phyloP scores from a whole-genome alignment of 2,329 filamentous ascomycete genomes.

The Onygenales sp. region DNA sequence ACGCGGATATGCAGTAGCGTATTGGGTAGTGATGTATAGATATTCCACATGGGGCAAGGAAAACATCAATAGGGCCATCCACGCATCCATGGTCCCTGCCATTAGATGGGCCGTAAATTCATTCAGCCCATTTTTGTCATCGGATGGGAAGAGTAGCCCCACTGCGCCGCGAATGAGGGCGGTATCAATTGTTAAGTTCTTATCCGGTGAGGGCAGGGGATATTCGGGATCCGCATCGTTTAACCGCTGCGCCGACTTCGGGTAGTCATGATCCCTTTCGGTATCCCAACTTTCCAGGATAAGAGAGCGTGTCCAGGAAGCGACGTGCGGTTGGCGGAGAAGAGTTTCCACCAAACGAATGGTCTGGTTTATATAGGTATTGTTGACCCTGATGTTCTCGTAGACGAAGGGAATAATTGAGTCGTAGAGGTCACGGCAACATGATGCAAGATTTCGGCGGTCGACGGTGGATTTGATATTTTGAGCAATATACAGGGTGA shows the following conservation, averaged over 20 bases:
- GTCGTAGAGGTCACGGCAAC: conserved; percentile 5
- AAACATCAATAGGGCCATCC: not conserved
- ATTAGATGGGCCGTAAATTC: not conserved
- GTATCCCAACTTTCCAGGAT: not conserved
- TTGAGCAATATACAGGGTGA: conserved; percentile 1
- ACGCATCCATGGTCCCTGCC: conserved; percentile 1
- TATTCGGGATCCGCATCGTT: not conserved
- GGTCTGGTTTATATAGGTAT: not conserved
- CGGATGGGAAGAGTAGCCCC: not conserved
- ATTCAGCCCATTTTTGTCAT: not conserved
- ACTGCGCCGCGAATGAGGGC: not conserved
- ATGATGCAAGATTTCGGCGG: conserved; percentile 1
- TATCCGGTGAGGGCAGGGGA: not conserved
- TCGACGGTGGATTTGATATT: not conserved
- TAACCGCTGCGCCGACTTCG: too few species aligned
- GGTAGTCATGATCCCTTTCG: not conserved
- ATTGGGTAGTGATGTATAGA: not conserved
- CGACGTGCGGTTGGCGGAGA: not conserved
- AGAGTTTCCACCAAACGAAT: conserved; percentile 1
- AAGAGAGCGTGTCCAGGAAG: not conserved
- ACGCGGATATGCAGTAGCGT: not conserved
- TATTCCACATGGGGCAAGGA: not conserved
- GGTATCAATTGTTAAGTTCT: not conserved
- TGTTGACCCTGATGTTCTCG: not conserved
- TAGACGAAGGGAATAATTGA: conserved; percentile 2